Evolutionary conservation across 176 grass and related monocot genomes (phyloP), one percentile per base, ranked within the genome.

Genomic region (Tuctoria greenei): DNA sequence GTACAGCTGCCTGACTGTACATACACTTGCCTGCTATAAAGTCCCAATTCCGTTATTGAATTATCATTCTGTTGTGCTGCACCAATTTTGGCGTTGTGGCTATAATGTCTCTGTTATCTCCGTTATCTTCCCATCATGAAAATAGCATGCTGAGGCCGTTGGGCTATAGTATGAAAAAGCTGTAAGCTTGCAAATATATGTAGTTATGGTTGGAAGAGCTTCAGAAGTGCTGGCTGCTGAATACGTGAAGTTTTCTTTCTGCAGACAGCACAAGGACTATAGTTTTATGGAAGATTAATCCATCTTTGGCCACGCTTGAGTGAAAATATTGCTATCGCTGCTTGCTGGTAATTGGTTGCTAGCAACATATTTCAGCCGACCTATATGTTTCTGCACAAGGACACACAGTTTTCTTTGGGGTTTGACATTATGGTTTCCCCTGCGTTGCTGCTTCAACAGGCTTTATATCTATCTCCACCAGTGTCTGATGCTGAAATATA

Each of bases 1-100:
- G 86, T 81, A 71, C 69, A 80, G 52, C 47, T 88, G 8, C 61
- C 35, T 60, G 59, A 69, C 72, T 86, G 84, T 86, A 86, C 84
- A 82, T 77, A 77, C 50, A 62, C 81, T 66, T 9, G 26, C 71
- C 15, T 81, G 81, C 64, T 81, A 37, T 71, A 38, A 26, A 10
- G 12, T 6, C 28, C 46, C 56, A 73, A 67, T 68, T 58, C 55
- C 35, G 31, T 75, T 74, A 15, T 54, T 31, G 60, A 69, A 86
- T 63, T 62, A 71, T 81, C 27, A 5, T 76, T 71, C 47, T 66
- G 28, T n/a, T 71, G 51, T 2, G 1, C n/a, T 58, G 64, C 7
- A 25, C 34, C 56, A 47, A 70, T 10, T 69, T 81, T 77, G 44
- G 36, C 18, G 1, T 46, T 65, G 10, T 0, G 6, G 38, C 65